These are phyloP conservation scores for Thermomucor indicae-seudaticae DNA, from an alignment of 371 early-diverging fungal genomes.

Conservation along the genomic window DNA sequence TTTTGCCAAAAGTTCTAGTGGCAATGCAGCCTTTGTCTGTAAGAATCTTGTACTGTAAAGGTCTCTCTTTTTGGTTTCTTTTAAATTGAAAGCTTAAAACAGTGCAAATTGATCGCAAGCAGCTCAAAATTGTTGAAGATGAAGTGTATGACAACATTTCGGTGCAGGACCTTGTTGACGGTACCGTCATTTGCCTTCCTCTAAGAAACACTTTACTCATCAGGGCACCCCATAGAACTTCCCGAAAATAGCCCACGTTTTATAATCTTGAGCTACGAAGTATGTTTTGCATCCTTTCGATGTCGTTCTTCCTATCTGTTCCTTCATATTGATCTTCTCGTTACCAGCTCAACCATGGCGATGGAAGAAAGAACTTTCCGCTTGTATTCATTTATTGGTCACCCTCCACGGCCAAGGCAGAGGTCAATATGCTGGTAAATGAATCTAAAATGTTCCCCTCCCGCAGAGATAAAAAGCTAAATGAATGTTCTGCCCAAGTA, in stretches of 20 bases:
- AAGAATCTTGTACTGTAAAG: too few species aligned
- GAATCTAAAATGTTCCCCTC: background rate
- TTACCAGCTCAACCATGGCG: conserved; percentile 45
- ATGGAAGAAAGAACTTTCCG: conserved; percentile 65
- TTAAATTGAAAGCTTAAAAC: background rate
- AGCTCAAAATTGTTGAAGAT: conserved; percentile 52
- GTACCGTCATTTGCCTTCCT: conserved; percentile 8
- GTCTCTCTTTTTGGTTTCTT: too few species aligned
- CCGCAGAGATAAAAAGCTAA: background rate
- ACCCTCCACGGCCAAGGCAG: conserved; percentile 53
- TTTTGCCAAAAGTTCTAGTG: conserved; percentile 51
- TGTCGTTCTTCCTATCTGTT: background rate
- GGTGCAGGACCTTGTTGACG: conserved; percentile 61
- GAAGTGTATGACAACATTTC: conserved; percentile 44
- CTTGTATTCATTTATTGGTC: conserved; percentile 65
- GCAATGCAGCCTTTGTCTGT: conserved; percentile 59
- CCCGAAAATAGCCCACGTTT: conserved; percentile 72
- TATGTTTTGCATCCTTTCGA: conserved; percentile 1
- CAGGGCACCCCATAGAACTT: conserved; percentile 47
- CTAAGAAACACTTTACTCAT: background rate
- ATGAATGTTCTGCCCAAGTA: conserved; percentile 30
- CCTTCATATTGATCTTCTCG: background rate
- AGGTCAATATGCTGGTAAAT: conserved; percentile 56
- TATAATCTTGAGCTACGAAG: conserved; percentile 64
- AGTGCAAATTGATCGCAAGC: conserved; percentile 58